A percentile compares a stretch with the other conserved stretches of the same genome.
These are phyloP conservation scores for Fragosphaeria purpurea DNA, from an alignment of 2,329 filamentous ascomycete genomes.

Conservation along the genomic window DNA sequence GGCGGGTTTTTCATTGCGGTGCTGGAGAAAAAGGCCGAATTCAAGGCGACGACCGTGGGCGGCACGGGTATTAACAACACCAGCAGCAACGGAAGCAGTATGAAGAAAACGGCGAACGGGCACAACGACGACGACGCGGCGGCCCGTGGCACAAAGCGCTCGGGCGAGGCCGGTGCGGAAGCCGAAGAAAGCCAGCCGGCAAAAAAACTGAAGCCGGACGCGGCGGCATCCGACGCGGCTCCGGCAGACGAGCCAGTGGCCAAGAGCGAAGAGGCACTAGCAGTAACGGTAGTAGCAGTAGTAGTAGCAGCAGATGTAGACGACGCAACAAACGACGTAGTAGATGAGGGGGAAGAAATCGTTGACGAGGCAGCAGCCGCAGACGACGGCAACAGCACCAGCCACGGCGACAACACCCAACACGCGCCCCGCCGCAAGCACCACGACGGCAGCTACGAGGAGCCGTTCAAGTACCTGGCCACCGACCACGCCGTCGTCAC, in stretches of 20 bases:
- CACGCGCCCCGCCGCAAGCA: constrained; percentile 28
- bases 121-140: constrained; percentile 4
- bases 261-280: too few relatives aligned
- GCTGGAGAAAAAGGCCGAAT: constrained; percentile 81
- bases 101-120: constrained; percentile 8
- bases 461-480: constrained; percentile 87
- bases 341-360: constrained; percentile 8
- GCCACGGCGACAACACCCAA: constrained; percentile 8
- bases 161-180: constrained; percentile 19
- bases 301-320: too few relatives aligned
- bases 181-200: constrained; percentile 22
- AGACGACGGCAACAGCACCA: constrained; percentile 1
- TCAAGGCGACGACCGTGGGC: constrained; percentile 57
- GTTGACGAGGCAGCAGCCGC: constrained; percentile 6
- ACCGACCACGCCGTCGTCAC: constrained; percentile 65
- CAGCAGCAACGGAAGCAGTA: background rate
- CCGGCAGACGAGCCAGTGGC: background rate
- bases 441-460: constrained; percentile 56
- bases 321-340: constrained; percentile 13
- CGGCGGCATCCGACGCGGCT: constrained; percentile 15
- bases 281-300: too few relatives aligned
- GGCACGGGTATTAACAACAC: constrained; percentile 24
- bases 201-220: constrained; percentile 32
- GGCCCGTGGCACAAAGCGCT: constrained; percentile 21
- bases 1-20: constrained; percentile 97